Conservation (phyloP, 345 rosid genomes). For the Raphanus sativus region DNA sequence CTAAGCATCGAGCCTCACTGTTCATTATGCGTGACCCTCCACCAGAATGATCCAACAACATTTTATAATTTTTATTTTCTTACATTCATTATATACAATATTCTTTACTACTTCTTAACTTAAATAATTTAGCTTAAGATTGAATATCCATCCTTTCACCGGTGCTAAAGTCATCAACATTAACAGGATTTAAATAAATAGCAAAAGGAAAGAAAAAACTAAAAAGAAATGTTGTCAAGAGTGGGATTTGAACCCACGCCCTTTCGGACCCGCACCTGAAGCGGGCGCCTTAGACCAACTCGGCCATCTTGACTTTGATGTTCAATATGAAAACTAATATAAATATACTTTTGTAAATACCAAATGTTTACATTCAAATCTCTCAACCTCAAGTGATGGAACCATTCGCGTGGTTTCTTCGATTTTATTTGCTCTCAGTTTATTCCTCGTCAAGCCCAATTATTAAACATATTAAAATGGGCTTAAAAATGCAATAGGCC, state of each 20-base stretch:
- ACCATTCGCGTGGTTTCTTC: not conserved
- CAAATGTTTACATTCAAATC: no score
- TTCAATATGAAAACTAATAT: no score
- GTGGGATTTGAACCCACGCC: constrained; percentile 97
- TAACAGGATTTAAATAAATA: not conserved
- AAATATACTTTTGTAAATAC: not conserved
- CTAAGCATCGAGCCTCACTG: not conserved
- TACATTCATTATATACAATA: not conserved
- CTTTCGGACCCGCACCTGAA: constrained; percentile 93
- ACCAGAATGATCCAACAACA: not conserved
- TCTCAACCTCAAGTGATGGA: not conserved
- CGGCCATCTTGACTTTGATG: constrained; percentile 79
- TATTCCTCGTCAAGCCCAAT: not conserved
- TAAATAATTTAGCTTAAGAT: not conserved
- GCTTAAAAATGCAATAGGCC: not conserved
- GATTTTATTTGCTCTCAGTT: not conserved
- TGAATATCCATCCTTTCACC: not conserved
- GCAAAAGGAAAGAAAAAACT: not conserved
- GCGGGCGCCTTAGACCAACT: constrained; percentile 97
- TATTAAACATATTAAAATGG: not conserved
- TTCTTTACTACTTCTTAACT: not conserved
- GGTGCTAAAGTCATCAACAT: not conserved
- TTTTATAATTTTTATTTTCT: not conserved
- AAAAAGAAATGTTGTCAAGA: constrained; percentile 54
- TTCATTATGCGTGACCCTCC: not conserved